Evolutionary conservation across 2,329 filamentous ascomycete genomes (phyloP).

Genomic region (Diaporthe citrichinensis): DNA sequence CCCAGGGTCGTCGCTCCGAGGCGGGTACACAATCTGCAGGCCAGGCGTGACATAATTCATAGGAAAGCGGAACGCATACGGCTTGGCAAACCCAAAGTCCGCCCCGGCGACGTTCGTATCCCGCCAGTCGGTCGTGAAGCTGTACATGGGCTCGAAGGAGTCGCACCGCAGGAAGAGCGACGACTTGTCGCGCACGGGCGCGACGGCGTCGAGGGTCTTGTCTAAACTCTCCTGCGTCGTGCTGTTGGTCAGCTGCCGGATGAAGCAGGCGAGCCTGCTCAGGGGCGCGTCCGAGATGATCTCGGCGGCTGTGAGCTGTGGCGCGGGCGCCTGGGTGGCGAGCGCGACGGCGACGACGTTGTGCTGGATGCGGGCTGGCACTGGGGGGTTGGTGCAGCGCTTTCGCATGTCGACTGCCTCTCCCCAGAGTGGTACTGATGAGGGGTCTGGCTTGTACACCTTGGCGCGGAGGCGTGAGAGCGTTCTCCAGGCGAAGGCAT

Average conservation of each 20-base stretch:
- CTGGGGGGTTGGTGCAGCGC: slow-evolving; percentile 51
- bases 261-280: slow-evolving; percentile 51
- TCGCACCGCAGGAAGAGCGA: slow-evolving; percentile 52
- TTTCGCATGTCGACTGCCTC: slow-evolving; percentile 57
- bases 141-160: slow-evolving; percentile 52
- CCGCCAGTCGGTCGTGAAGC: slow-evolving; percentile 54
- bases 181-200: slow-evolving; percentile 54
- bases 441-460: slow-evolving; percentile 50
- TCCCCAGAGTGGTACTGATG: slow-evolving; percentile 52
- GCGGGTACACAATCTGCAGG: slow-evolving; percentile 50
- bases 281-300: slow-evolving; percentile 54
- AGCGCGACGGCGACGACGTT: slow-evolving; percentile 51
- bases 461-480: slow-evolving; percentile 52
- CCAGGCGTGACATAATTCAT: slow-evolving; percentile 49
- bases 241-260: slow-evolving; percentile 54
- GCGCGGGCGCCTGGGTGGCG: slow-evolving; percentile 45
- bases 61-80: slow-evolving; percentile 51
- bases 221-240: slow-evolving; percentile 51
- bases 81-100: slow-evolving; percentile 55
- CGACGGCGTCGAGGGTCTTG: slow-evolving; percentile 48
- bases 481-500: slow-evolving; percentile 57
- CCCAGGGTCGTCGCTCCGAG: slow-evolving; percentile 43
- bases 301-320: slow-evolving; percentile 50
- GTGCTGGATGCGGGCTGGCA: slow-evolving; percentile 53
- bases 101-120: slow-evolving; percentile 47